Percentiles rank a stretch among this genome's conserved stretches.
Evolutionary conservation across 2,329 filamentous ascomycete genomes (phyloP).

Genomic region (Sodiomyces alkalinus): DNA sequence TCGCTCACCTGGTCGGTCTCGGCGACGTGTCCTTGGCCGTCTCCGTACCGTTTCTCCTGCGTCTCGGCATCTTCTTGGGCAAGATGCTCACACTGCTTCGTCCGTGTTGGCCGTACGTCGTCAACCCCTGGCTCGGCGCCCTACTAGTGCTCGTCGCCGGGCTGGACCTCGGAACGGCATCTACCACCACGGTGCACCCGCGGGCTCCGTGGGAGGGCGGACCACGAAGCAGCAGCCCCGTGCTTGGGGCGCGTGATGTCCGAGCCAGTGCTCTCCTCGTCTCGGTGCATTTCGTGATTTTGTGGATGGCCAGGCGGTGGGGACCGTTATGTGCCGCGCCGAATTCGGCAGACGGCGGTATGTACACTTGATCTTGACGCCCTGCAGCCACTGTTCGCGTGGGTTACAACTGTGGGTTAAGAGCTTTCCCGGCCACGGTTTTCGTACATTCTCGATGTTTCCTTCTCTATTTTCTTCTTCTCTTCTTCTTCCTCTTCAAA

Average conservation of each 20-base stretch:
- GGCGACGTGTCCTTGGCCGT: slow-evolving; percentile 16
- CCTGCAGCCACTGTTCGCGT: too few species aligned
- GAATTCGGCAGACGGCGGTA: too few species aligned
- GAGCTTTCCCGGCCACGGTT: too few species aligned
- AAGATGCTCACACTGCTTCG: slow-evolving; percentile 53
- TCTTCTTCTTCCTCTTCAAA: too few species aligned
- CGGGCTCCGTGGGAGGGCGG: neutral
- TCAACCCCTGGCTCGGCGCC: slow-evolving; percentile 48
- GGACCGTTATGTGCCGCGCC: slow-evolving; percentile 18
- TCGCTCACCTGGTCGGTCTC: slow-evolving; percentile 12
- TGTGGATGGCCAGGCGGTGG: slow-evolving; percentile 20
- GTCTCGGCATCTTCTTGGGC: slow-evolving; percentile 46
- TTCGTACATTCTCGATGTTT: too few species aligned
- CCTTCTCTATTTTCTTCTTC: too few species aligned
- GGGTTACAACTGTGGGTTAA: too few species aligned
- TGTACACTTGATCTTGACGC: too few species aligned
- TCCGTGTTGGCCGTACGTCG: slow-evolving; percentile 57
- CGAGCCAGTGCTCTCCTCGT: slow-evolving; percentile 16
- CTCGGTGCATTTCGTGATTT: slow-evolving; percentile 15
- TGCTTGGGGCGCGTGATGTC: slow-evolving; percentile 14
- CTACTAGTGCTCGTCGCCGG: slow-evolving; percentile 55
- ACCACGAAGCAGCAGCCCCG: neutral
- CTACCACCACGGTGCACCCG: neutral
- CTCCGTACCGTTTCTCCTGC: slow-evolving; percentile 24
- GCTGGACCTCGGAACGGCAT: slow-evolving; percentile 40